Evolutionary conservation across 768 basidiomycete species (phyloP).

Genomic region (Coprinopsis sp.): DNA sequence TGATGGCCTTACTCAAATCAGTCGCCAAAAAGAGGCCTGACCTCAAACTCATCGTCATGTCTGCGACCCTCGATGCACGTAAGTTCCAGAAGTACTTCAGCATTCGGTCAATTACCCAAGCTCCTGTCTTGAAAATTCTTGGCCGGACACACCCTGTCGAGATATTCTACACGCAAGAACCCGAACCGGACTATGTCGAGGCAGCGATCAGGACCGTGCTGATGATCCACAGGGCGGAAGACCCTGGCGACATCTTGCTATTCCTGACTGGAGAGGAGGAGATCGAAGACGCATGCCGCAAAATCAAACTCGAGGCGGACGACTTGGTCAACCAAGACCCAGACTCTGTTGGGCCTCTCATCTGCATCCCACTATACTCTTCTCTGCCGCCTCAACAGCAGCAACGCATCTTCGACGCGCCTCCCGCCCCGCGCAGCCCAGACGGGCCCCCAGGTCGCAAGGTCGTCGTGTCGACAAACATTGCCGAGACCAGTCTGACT

Average conservation of each 20-base stretch:
- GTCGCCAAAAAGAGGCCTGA: constrained; percentile 78
- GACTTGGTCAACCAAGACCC: constrained; percentile 69
- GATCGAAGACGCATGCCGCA: constrained; percentile 93
- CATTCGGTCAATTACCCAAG: constrained; percentile 38
- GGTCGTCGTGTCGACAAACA: constrained; percentile 92
- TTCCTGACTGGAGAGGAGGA: constrained; percentile 99
- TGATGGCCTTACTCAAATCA: constrained; percentile 92
- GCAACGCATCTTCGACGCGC: constrained; percentile 91
- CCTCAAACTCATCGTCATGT: constrained; percentile 98
- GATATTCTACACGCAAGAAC: constrained; percentile 89
- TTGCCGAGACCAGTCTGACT: constrained; percentile 95
- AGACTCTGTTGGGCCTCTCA: constrained; percentile 75
- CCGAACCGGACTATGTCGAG: constrained; percentile 94
- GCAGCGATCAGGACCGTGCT: constrained; percentile 94
- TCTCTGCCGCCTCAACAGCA: constrained; percentile 92
- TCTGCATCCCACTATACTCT: constrained; percentile 93
- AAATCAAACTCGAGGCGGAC: constrained; percentile 89
- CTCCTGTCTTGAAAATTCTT: constrained; percentile 86
- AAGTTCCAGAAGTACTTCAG: constrained; percentile 97
- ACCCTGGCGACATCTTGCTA: constrained; percentile 85
- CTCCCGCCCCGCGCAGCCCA: constrained; percentile 57
- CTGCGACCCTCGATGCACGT: constrained; percentile 91
- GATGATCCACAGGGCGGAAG: constrained; percentile 96
- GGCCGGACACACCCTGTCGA: constrained; percentile 95
- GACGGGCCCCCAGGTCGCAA: constrained; percentile 87